Percentiles rank a stretch among this genome's conserved stretches.
Conservation (phyloP, 2,329 filamentous ascomycete species). For the Gaeumannomyces tritici region DNA sequence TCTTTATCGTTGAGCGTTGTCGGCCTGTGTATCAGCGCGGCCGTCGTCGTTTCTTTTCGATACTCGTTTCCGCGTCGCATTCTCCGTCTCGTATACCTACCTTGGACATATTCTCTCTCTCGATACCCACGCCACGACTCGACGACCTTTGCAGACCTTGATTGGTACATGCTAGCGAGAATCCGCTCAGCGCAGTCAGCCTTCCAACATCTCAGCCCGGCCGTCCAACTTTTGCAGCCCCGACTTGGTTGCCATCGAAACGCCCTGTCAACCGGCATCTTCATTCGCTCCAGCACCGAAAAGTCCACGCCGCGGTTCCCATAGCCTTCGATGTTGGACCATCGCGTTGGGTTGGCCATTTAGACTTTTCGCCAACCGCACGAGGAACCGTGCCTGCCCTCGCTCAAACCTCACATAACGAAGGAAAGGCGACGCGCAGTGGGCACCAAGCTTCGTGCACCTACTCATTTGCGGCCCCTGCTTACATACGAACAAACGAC, state of each 20-base stretch:
- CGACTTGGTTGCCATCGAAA: slow-evolving; percentile 1
- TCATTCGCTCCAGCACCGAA: neutral
- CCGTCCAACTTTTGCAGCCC: slow-evolving; percentile 1
- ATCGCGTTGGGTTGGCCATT: neutral
- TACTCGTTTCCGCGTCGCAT: neutral
- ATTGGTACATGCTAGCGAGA: neutral
- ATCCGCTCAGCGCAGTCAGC: neutral
- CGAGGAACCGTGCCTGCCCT: too few relatives aligned
- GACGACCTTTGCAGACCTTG: neutral
- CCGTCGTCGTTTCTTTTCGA: neutral
- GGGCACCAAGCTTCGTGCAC: neutral
- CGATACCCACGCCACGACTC: neutral
- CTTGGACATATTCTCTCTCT: too few relatives aligned
- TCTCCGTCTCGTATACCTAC: neutral
- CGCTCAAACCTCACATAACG: too few relatives aligned
- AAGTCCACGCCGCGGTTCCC: too few relatives aligned
- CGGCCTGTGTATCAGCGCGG: too few relatives aligned
- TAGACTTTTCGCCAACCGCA: neutral
- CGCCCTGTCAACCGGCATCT: neutral
- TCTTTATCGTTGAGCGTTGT: neutral
- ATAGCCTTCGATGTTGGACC: neutral
- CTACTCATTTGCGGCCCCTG: neutral
- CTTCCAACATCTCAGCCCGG: neutral
- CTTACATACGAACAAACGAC: neutral
- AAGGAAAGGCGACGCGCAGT: too few relatives aligned